These are phyloP conservation scores for Pichia kudriavzevii DNA, from an alignment of 1,139 yeast species.

Conservation along the genomic window DNA sequence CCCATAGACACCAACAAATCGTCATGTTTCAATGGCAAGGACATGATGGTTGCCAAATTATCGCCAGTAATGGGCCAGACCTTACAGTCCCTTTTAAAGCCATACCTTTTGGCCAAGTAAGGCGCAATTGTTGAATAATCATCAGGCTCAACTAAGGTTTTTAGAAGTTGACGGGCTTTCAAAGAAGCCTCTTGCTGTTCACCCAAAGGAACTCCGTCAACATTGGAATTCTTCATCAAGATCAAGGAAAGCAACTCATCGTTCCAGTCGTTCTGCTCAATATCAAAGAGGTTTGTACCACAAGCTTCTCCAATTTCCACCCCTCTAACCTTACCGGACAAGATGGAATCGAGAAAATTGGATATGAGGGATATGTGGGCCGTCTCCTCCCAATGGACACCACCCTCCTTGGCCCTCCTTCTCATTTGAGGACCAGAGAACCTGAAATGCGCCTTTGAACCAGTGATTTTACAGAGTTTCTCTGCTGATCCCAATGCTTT, in stretches of 20 bases:
- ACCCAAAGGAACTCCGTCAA: slow-evolving; percentile 23
- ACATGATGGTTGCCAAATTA: slow-evolving; percentile 79
- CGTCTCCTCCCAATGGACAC: slow-evolving; percentile 44
- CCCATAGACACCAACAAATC: slow-evolving; percentile 81
- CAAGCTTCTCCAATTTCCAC: slow-evolving; percentile 85
- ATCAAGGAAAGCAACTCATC: slow-evolving; percentile 46
- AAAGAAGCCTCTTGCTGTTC: slow-evolving; percentile 28
- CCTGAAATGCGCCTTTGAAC: slow-evolving; percentile 83
- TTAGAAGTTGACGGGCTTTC: slow-evolving; percentile 42
- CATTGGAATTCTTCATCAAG: slow-evolving; percentile 39
- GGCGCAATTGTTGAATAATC: slow-evolving; percentile 41
- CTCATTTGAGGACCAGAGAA: slow-evolving; percentile 89
- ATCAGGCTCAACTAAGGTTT: slow-evolving; percentile 37
- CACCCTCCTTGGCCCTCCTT: slow-evolving; percentile 49
- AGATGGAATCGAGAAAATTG: slow-evolving; percentile 65
- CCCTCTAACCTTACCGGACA: slow-evolving; percentile 55
- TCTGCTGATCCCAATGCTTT: slow-evolving; percentile 55
- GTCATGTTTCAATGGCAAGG: slow-evolving; percentile 68
- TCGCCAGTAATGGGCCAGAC: slow-evolving; percentile 79
- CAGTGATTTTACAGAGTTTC: slow-evolving; percentile 59
- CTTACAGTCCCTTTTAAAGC: slow-evolving; percentile 45
- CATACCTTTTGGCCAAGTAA: slow-evolving; percentile 61
- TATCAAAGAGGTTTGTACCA: slow-evolving; percentile 83
- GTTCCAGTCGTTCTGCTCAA: slow-evolving; percentile 45
- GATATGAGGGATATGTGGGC: slow-evolving; percentile 67